Base-by-base conservation (phyloP, 495 filamentous ascomycete species). In the Aspergillus panamensis region DNA sequence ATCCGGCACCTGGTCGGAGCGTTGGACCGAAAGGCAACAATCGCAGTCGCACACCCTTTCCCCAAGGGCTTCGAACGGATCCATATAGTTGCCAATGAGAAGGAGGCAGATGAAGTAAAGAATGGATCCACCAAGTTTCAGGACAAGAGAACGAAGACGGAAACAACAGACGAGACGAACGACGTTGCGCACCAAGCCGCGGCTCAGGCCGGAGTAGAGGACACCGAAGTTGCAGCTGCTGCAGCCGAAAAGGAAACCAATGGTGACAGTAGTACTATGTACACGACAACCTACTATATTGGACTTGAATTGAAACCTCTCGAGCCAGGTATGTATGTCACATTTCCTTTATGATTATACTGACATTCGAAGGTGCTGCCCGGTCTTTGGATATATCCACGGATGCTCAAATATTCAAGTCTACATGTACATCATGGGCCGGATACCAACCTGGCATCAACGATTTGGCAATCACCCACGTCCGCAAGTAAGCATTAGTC, bases 231-330 rank as follows among this genome's bases (percentile, higher is more conserved):
- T 9, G 66, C 79, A 45, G 71, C 78, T 14, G 66, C 79, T 37
- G 70, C 78, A 25, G 64, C 67, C 9, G 65, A 72, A 49, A 67
- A 75, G 55, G 76, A 78, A 16, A 53, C 63, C 5, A 73, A 70
- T 39, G 62, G 53, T 20, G 67, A 73, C 16, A 65, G 59, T 31
- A 69, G 70, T 29, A 86, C 76, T 54, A 82, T 95, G 16, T 93
- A 88, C 65, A 96, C 91, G 0, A 91, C 88, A 30, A 95, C 91
- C 12, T 91, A 89, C 60, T 96, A 96, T 66, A 86, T 96, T 63
- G 92, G 92, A 29, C 74, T 96, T 40, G 88, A 92, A 68, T 77
- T 84, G 47, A 70, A 71, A 47, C 66, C 61, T 21, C 53, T 73
- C 12, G 69, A 74, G 39, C 69, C 65, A 55, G 65, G 65, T 67